Conservation (phyloP, 1,284 basidiomycete species). For the Fistulinella cinereoalba region DNA sequence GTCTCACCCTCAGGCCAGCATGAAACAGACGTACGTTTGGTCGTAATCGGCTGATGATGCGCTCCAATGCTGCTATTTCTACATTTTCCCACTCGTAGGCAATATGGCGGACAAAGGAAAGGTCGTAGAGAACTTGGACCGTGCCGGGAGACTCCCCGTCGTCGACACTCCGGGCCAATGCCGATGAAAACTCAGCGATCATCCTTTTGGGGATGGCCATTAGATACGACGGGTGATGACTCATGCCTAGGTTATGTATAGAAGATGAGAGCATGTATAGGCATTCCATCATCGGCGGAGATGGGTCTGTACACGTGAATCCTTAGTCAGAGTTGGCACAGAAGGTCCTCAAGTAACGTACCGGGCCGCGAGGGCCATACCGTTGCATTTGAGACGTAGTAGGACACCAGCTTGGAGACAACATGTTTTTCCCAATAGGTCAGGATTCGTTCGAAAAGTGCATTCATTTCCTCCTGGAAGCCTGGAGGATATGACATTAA, state of each 20-base stretch:
- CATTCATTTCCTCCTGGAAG: slow-evolving; percentile 40
- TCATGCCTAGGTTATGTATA: slow-evolving; percentile 51
- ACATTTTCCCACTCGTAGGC: slow-evolving; percentile 36
- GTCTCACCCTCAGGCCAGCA: not conserved
- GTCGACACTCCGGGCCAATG: slow-evolving; percentile 38
- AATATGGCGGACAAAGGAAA: slow-evolving; percentile 50
- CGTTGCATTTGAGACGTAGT: slow-evolving; percentile 20
- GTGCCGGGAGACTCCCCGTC: slow-evolving; percentile 27
- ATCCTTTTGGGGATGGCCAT: slow-evolving; percentile 35
- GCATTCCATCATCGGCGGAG: slow-evolving; percentile 51
- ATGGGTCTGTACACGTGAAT: slow-evolving; percentile 40
- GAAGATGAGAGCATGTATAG: slow-evolving; percentile 53
- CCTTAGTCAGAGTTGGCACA: slow-evolving; percentile 21
- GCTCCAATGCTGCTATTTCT: slow-evolving; percentile 25
- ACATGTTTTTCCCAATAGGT: slow-evolving; percentile 48
- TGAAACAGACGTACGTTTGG: slow-evolving; percentile 14
- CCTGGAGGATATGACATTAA: slow-evolving; percentile 32
- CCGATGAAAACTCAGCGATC: slow-evolving; percentile 39
- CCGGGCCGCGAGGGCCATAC: slow-evolving; percentile 7
- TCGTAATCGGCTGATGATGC: slow-evolving; percentile 25
- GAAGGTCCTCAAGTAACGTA: slow-evolving; percentile 8
- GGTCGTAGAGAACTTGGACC: slow-evolving; percentile 42
- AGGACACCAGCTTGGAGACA: slow-evolving; percentile 35
- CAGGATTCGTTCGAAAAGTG: slow-evolving; percentile 43
- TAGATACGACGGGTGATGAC: slow-evolving; percentile 36